Percentiles rank a stretch among this genome's conserved stretches.
These are phyloP conservation scores for Notholithocarpus densiflorus DNA, from an alignment of 306 rosid species.

Conservation along the genomic window DNA sequence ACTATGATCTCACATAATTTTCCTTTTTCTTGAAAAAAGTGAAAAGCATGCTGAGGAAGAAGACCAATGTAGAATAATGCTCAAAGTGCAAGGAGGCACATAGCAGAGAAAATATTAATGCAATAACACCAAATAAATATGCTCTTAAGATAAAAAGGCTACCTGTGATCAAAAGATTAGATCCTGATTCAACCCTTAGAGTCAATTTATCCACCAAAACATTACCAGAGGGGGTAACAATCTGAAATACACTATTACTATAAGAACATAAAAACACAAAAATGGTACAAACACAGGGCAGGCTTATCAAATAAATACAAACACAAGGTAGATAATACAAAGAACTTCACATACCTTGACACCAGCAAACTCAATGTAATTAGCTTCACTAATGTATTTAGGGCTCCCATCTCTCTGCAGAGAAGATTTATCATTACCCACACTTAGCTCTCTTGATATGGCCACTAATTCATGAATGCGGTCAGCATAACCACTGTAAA, in stretches of 20 bases:
- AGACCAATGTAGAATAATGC: too few relatives aligned
- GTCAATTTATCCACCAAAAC: constrained; percentile 89
- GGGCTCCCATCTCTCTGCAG: constrained; percentile 51
- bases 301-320: background rate
- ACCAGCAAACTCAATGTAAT: constrained; percentile 83
- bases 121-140: background rate
- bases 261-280: constrained; percentile 29
- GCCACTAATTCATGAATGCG: constrained; percentile 84
- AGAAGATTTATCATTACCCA: constrained; percentile 51
- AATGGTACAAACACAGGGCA: constrained; percentile 1
- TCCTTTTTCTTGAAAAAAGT: too few relatives aligned
- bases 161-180: constrained; percentile 97
- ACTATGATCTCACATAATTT: background rate
- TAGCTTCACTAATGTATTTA: constrained; percentile 81
- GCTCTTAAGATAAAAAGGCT: constrained; percentile 16
- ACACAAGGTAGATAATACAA: constrained; percentile 9
- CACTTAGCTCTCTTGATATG: constrained; percentile 78
- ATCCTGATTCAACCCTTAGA: constrained; percentile 83
- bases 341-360: constrained; percentile 62
- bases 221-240: constrained; percentile 91
- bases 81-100: background rate
- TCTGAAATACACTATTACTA: constrained; percentile 48
- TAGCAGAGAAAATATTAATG: background rate
- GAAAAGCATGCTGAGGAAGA: too few relatives aligned
- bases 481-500: constrained; percentile 89